A percentile compares a stretch with the other conserved stretches of the same genome.
phyloP scores from a whole-genome alignment of 1,284 basidiomycete genomes.

The Irpex lacteus region DNA sequence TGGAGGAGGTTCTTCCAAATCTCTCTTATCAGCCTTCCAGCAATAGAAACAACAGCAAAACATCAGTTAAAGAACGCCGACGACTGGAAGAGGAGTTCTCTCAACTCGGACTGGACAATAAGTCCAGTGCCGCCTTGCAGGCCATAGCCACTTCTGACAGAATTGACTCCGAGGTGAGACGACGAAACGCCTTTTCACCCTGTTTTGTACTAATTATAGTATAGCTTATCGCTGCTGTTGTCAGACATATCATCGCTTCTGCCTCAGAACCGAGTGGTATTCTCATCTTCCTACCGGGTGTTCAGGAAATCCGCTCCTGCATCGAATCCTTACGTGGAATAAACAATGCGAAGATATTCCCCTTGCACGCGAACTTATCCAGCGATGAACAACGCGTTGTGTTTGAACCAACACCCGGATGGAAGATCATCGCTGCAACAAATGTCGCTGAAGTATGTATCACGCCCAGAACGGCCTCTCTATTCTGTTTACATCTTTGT shows the following conservation, averaged over 20 bases:
- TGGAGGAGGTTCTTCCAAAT: constrained; percentile 73
- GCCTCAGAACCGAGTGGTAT: constrained; percentile 60
- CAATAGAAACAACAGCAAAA: constrained; percentile 32
- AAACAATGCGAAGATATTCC: constrained; percentile 59
- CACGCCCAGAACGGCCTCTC: constrained; percentile 11
- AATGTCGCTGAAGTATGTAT: constrained; percentile 77
- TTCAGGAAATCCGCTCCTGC: constrained; percentile 84
- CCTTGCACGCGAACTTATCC: constrained; percentile 89
- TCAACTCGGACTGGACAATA: constrained; percentile 52
- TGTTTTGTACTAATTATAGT: not conserved
- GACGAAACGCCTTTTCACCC: not conserved
- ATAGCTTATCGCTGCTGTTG: constrained; percentile 68
- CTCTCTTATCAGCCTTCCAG: constrained; percentile 46
- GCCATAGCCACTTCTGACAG: constrained; percentile 60
- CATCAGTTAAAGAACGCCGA: constrained; percentile 50
- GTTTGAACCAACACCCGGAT: constrained; percentile 62
- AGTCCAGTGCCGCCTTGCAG: constrained; percentile 55
- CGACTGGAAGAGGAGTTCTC: constrained; percentile 47
- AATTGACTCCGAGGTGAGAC: constrained; percentile 69
- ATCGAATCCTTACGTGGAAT: constrained; percentile 61
- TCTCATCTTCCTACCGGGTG: constrained; percentile 87
- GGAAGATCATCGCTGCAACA: constrained; percentile 89
- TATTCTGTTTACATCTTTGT: not conserved
- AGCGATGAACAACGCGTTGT: constrained; percentile 82
- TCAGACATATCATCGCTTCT: constrained; percentile 62